Percentiles rank a stretch among this genome's conserved stretches.
phyloP scores from a whole-genome alignment of 345 rosid genomes.

The Geranium rotundifolium region DNA sequence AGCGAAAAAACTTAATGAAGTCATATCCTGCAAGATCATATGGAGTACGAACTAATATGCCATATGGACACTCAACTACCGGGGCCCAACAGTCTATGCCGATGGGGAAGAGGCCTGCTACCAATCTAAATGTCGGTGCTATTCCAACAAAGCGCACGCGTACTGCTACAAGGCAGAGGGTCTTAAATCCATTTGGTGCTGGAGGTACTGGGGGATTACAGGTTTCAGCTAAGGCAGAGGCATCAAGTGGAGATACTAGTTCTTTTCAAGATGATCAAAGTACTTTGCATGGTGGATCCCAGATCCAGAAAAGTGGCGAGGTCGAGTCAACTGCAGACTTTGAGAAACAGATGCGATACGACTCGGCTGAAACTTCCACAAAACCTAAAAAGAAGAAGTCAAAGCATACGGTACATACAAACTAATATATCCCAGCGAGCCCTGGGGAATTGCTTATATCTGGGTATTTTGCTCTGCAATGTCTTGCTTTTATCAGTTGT shows the following conservation, averaged over 20 bases:
- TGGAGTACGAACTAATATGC: constrained; percentile 49
- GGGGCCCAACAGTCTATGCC: constrained; percentile 39
- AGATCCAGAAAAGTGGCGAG: constrained; percentile 63
- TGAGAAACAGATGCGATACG: constrained; percentile 63
- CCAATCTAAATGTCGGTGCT: constrained; percentile 46
- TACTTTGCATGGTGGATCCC: constrained; percentile 64
- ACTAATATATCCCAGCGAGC: constrained; percentile 13
- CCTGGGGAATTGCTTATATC: constrained; percentile 4
- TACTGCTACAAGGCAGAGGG: constrained; percentile 78
- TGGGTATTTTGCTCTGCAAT: constrained; percentile 7
- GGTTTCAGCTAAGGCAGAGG: constrained; percentile 59
- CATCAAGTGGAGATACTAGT: constrained; percentile 93
- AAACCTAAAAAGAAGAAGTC: constrained; percentile 75
- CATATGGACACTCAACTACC: constrained; percentile 31
- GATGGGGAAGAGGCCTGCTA: constrained; percentile 49
- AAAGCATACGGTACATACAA: constrained; percentile 43
- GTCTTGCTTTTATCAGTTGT: constrained; percentile 5
- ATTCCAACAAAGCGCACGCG: constrained; percentile 89
- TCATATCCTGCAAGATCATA: constrained; percentile 45
- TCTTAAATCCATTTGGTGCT: constrained; percentile 47
- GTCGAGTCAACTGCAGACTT: constrained; percentile 65
- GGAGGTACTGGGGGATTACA: constrained; percentile 23
- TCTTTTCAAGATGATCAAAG: constrained; percentile 94
- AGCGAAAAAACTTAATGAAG: constrained; percentile 41
- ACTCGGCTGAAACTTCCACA: constrained; percentile 59